Percentiles rank a stretch among this genome's conserved stretches.
These are phyloP conservation scores for Huntiella decipiens DNA, from an alignment of 2,329 filamentous ascomycete genomes.

Conservation along the genomic window DNA sequence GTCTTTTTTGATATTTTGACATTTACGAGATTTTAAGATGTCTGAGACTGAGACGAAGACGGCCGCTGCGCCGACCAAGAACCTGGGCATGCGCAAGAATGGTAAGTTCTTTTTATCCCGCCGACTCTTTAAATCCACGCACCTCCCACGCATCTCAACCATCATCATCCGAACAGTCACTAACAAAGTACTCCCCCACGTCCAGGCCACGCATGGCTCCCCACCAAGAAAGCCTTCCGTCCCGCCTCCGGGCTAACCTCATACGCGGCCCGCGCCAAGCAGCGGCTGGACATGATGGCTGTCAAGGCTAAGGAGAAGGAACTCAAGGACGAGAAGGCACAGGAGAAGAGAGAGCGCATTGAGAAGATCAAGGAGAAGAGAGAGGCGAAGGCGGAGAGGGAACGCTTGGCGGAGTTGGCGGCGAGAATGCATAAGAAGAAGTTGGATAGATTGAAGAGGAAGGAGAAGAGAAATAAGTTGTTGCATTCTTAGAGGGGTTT, in stretches of 20 bases:
- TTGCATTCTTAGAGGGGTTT: conserved; percentile 33
- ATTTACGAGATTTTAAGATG: too few relatives aligned
- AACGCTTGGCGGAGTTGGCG: conserved; percentile 80
- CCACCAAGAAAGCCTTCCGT: conserved; percentile 65
- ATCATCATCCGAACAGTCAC: not conserved
- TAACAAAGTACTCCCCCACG: not conserved
- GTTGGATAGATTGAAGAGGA: conserved; percentile 78
- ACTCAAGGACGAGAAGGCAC: conserved; percentile 88
- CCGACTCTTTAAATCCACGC: not conserved
- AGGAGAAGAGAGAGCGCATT: conserved; percentile 66
- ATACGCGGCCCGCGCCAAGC: conserved; percentile 56
- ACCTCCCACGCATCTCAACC: not conserved
- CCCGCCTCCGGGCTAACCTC: conserved; percentile 59
- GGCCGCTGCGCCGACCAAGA: conserved; percentile 20
- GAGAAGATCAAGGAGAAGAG: conserved; percentile 70
- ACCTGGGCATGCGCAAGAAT: conserved; percentile 61
- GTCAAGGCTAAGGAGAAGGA: conserved; percentile 88
- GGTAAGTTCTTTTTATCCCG: conserved; percentile 30
- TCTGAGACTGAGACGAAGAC: not conserved
- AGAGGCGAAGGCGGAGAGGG: conserved; percentile 79
- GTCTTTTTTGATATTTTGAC: too few relatives aligned
- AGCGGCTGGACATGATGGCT: conserved; percentile 50
- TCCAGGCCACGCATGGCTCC: conserved; percentile 87
- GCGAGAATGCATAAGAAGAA: conserved; percentile 97
- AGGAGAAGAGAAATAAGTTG: conserved; percentile 90